A percentile compares a stretch with the other conserved stretches of the same genome.
Evolutionary conservation across 768 basidiomycete genomes (phyloP).

Genomic region (Phanerochaete carnosa): DNA sequence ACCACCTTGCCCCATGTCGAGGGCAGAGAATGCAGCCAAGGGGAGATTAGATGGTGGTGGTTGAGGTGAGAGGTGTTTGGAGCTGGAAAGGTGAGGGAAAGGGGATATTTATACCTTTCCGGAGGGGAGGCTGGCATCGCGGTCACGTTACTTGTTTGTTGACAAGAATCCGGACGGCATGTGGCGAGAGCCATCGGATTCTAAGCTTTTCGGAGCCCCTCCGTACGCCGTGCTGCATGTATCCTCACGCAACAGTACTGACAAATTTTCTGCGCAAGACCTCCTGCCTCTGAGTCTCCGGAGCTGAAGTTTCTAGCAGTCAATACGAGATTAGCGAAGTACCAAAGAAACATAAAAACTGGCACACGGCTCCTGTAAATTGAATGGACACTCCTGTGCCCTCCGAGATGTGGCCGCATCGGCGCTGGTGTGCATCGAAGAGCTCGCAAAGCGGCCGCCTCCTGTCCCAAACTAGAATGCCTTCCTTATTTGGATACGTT

Average conservation of each 20-base stretch:
- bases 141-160: neutral
- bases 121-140: neutral
- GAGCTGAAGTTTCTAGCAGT: too few relatives aligned
- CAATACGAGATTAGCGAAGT: too few relatives aligned
- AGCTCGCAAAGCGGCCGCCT: neutral
- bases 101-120: neutral
- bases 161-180: neutral
- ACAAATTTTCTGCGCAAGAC: too few relatives aligned
- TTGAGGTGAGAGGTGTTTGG: neutral
- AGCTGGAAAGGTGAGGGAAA: neutral
- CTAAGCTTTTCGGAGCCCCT: neutral
- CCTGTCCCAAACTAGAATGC: neutral
- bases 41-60: neutral
- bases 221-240: too few relatives aligned
- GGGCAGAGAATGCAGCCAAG: neutral
- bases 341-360: too few relatives aligned
- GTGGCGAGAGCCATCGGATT: neutral
- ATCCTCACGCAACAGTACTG: too few relatives aligned
- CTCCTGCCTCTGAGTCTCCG: too few relatives aligned
- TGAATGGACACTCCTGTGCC: too few relatives aligned
- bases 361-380: too few relatives aligned
- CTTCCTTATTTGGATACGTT: neutral
- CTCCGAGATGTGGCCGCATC: too few relatives aligned
- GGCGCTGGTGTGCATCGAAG: neutral
- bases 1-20: neutral